Percentiles rank a stretch among this genome's conserved stretches.
Conservation (phyloP, 768 basidiomycete genomes). For the Panaeolus papilionaceus region DNA sequence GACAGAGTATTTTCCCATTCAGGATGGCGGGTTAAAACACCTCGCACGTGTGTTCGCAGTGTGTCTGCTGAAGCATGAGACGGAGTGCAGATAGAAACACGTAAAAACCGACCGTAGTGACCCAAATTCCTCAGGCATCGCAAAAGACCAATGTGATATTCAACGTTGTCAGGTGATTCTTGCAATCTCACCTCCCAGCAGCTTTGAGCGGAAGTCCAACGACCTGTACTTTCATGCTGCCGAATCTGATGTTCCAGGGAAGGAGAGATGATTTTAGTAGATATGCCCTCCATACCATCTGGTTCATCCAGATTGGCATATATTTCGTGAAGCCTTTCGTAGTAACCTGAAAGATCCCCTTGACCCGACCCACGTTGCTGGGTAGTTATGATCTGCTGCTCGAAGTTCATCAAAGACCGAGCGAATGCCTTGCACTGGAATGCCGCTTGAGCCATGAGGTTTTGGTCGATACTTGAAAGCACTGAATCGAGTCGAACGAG, state of each 20-base stretch:
- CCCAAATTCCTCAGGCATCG: conserved; percentile 93
- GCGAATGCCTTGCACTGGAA: conserved; percentile 95
- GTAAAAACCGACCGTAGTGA: conserved; percentile 80
- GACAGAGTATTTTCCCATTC: conserved; percentile 81
- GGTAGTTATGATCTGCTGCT: conserved; percentile 74
- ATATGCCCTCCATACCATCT: conserved; percentile 99
- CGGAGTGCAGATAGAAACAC: conserved; percentile 16
- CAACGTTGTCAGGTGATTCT: conserved; percentile 86
- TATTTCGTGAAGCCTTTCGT: conserved; percentile 93
- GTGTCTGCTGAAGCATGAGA: conserved; percentile 66
- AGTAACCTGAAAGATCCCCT: conserved; percentile 68
- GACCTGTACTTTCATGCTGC: conserved; percentile 95
- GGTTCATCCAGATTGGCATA: conserved; percentile 97
- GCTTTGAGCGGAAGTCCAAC: conserved; percentile 98
- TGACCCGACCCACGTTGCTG: conserved; percentile 46
- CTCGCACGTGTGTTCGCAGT: conserved; percentile 90
- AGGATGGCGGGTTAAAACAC: conserved; percentile 84
- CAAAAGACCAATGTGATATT: conserved; percentile 88
- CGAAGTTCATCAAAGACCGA: conserved; percentile 93
- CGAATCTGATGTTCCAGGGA: conserved; percentile 96
- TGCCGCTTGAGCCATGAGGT: conserved; percentile 92
- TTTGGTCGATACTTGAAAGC: conserved; percentile 82
- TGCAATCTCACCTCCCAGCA: conserved; percentile 98
- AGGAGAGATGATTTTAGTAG: conserved; percentile 85
- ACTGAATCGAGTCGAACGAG: conserved; percentile 80